Base-by-base conservation (phyloP, 768 basidiomycete genomes). In the Mycena albidolilacea region DNA sequence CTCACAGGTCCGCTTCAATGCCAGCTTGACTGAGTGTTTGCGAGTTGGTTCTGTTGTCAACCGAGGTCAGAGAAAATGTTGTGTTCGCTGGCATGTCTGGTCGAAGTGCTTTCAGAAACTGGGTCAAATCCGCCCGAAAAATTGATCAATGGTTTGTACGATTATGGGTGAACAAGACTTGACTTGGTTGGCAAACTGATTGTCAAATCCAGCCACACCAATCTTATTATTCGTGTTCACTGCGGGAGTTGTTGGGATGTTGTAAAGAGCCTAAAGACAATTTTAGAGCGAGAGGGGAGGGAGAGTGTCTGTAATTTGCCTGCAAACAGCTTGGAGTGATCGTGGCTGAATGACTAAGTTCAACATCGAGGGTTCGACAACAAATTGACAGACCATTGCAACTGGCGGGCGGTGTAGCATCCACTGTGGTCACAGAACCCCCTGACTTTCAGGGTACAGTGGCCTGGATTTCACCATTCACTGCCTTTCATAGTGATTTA, bases 21-120 rank as follows among this genome's bases (percentile, higher is more conserved):
- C 80, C 80, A 7, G 81, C 78, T 7, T 76, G 50, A 15, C 39
- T 67, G 3, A 60, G 48, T 5, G 44, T 61, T 64, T 81, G 81
- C 5, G 74, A 68, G 57, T 81, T 81, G 4, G 55, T 58, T 3
- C 79, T 80, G 17, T 75, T 76, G 58, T 81, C 80, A 17, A 80
- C 59, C 7, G 76, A 67, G 38, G 75, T 65, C 17, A 76, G 43
- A 0, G 68, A 30, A 64, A 80, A 80, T 7, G 79, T 75, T 6
- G 79, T 79, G 15, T 69, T 67, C 1, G 78, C 64, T 14, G 65
- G 23, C 11, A 81, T 70, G 64, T 81, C 80, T 1, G 79, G 75
- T 37, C 79, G 77, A 15, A 73, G 68, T 7, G 50, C 38, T 43
- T 58, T 58, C 11, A 80, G 69, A 67, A 79, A 81, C 15, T 52